Percentiles rank a stretch among this genome's conserved stretches.
These are phyloP conservation scores for Talinum fruticosum DNA, from an alignment of 148 eudicot species.

Conservation along the genomic window DNA sequence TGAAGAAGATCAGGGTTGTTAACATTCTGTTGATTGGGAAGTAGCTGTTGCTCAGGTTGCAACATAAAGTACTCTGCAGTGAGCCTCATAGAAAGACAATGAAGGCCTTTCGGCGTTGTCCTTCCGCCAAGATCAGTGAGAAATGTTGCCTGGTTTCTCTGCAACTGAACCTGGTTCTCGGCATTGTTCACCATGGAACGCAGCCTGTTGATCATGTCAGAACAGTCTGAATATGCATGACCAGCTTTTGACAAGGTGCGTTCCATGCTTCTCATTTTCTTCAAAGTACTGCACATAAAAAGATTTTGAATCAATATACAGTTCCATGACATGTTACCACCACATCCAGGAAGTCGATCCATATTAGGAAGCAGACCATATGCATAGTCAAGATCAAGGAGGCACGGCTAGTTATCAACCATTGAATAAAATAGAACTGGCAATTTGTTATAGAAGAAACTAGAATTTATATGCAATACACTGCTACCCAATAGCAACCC, in stretches of 20 bases:
- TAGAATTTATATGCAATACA: neutral
- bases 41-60: slow-evolving; percentile 45
- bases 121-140: slow-evolving; percentile 79
- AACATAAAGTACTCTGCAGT: slow-evolving; percentile 73
- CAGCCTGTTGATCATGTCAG: slow-evolving; percentile 64
- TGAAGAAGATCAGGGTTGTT: slow-evolving; percentile 58
- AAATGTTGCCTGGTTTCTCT: slow-evolving; percentile 51
- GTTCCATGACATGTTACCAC: neutral
- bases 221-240: slow-evolving; percentile 66
- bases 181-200: slow-evolving; percentile 79
- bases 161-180: slow-evolving; percentile 61
- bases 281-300: slow-evolving; percentile 51
- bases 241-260: slow-evolving; percentile 67
- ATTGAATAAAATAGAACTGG: neutral
- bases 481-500: neutral
- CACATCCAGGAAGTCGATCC: neutral
- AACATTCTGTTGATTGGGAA: slow-evolving; percentile 55
- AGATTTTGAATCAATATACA: neutral
- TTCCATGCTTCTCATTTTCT: slow-evolving; percentile 68
- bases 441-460: neutral
- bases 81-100: slow-evolving; percentile 96
- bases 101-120: slow-evolving; percentile 93
- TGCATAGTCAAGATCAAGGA: neutral
- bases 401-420: neutral
- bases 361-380: neutral